Evolutionary conservation across 2,329 filamentous ascomycete species (phyloP), one percentile per base, ranked within the genome.

Genomic region (Esteya vermicola): DNA sequence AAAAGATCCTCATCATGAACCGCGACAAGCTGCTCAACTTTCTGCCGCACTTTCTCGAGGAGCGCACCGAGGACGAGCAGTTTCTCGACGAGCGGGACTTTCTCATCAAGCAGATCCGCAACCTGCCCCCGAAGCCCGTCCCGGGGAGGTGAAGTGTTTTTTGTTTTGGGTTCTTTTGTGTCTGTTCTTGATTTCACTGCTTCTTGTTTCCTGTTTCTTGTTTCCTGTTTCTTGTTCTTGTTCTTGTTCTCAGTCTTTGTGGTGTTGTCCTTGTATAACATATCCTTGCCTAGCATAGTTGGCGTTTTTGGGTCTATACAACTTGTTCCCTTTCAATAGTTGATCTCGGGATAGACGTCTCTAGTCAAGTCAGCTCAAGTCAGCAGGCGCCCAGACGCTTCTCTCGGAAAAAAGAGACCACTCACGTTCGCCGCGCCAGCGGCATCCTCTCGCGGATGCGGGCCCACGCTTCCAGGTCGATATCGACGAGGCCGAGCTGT

Each of bases 51-150:
- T 98, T 98, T 55, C 69, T 98, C 26, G 88, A 94, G 54, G 91
- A 96, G 54, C 75, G 91, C 41, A 95, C 84, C 25, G 91, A 98
- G 50, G 91, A 98, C 55, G 91, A 96, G 59, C 91, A 98, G 60
- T 98, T 98, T 57, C 91, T 88, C 49, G 91, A 98, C 55, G 91
- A 98, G 68, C 85, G 93, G 55, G 89, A 91, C 51, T 98, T 96
- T 56, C 65, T 98, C 52, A 88, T 98, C 53, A 89, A 93, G 60
- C 88, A 95, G 60, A 96, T 98, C 53, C 68, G 69, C 50, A 78
- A 74, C 48, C 75, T 80, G 72, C 73, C 75, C 4, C 55, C 69
- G 3, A 67, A 63, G 39, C 75, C 75, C 4, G 65, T 78, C 22
- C 59, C 64, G 33, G 64, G 18, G 22, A 23, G 34, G n/a, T 36